Base-by-base conservation (phyloP, 164 flowering plant genomes). In the Macadamia tetraphylla region DNA sequence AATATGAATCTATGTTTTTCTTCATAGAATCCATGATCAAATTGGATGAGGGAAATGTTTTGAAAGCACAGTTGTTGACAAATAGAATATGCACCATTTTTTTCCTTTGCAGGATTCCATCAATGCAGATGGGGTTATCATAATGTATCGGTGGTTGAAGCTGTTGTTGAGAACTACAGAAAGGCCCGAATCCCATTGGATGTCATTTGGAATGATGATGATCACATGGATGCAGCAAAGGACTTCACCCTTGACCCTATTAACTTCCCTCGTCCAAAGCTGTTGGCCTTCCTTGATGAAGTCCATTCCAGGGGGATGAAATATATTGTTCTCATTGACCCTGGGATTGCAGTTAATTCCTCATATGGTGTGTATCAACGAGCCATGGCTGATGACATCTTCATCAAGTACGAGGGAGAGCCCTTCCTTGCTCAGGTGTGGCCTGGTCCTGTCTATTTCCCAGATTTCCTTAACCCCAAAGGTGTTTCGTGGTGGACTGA, bases 51-150 rank as follows among this genome's bases (percentile, higher is more conserved):
- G 51, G 9, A 11, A 46, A 3, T 9, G 9, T 46, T 46, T 46
- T 8, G 1, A 46, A 35, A 35, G 9, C 1, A 46, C 51, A 46
- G 51, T 46, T 46, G 51, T 8, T 46, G 9, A 46, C 13, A 46
- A 5, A 5, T 5, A 43, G 48, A 6, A 43, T 5, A 43, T 9
- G 6, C 48, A 43, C 48, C 0, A 3, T 46, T 46, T 46, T 46
- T 46, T 46, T 8, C 13, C 13, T 46, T 46, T 46, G 51, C 51
- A 46, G 51, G 51, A 46, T 46, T 46, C 51, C 51, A 94, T 71
- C 97, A 90, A 70, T 92, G 97, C 71, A 77, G 95, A 81, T 94
- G 97, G 97, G 99, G 97, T 29, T 94, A 94, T 76, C 88, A 80
- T 49, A 92, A 92, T 73, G 73, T 94, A 4, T 92, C 95, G 3